Evolutionary conservation across 768 basidiomycete genomes (phyloP).

Genomic region (Phallus indusiatus): DNA sequence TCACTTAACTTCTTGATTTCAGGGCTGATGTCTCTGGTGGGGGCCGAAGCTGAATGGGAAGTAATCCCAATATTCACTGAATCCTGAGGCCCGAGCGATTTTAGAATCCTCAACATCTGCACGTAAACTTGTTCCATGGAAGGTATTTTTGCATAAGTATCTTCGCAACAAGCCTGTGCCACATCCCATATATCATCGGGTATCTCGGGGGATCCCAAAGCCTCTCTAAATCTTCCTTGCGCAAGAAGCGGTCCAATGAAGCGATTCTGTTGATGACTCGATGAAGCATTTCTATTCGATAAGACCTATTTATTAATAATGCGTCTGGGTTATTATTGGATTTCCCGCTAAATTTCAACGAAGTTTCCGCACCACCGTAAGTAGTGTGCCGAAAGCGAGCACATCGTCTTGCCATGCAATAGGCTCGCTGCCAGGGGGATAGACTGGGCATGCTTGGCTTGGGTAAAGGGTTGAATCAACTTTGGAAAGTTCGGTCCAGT

Average conservation of each 20-base stretch:
- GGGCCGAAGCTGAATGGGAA: not conserved
- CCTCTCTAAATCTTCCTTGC: not conserved
- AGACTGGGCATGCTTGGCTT: not conserved
- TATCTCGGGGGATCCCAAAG: not conserved
- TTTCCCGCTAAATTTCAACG: not conserved
- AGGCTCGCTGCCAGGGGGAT: not conserved
- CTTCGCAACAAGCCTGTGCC: slow-evolving; percentile 34
- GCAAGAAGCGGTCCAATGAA: not conserved
- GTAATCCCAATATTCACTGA: too few relatives aligned
- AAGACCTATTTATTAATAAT: slow-evolving; percentile 2
- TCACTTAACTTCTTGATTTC: slow-evolving; percentile 8
- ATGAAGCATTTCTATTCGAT: not conserved
- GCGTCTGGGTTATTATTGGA: not conserved
- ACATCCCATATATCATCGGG: slow-evolving; percentile 37
- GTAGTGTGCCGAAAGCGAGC: slow-evolving; percentile 1
- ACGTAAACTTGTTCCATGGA: slow-evolving; percentile 27
- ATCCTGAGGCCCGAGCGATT: not conserved
- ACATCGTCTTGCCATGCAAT: not conserved
- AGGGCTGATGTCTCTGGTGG: slow-evolving; percentile 8
- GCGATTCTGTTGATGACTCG: not conserved
- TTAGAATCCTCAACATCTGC: not conserved
- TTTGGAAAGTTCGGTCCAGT: not conserved
- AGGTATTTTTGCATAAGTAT: slow-evolving; percentile 28
- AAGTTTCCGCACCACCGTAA: not conserved
- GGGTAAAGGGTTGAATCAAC: not conserved